Evolutionary conservation across 176 grass and related monocot genomes (phyloP), one percentile per base, ranked within the genome.

Genomic region (Cymbopogon citratus): DNA sequence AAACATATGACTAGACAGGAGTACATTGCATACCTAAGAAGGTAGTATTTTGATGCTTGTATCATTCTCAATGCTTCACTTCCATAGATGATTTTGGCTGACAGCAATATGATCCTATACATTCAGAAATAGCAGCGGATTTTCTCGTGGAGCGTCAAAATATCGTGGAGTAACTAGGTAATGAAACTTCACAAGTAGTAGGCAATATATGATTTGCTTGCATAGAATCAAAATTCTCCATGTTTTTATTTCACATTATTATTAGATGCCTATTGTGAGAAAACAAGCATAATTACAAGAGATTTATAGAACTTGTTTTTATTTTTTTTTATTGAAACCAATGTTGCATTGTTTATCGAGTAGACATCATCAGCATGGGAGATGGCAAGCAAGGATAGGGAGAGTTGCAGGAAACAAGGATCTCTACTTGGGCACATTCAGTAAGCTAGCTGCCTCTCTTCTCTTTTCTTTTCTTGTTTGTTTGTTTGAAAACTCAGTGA

Each of bases 341-440:
- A 54, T 67, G 44, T 24, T n/a, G n/a, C n/a, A n/a, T n/a, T 83
- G 14, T 65, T 18, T 49, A 70, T 77, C 63, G 33, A 39, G 24
- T 75, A 90, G 91, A 44, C 91, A 93, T 70, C 91, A 93, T 80
- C 91, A 93, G 31, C 91, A 93, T 62, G 91, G 91, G 12, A 87
- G 91, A 76, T 94, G 91, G 91, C 91, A 94, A 86, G 91, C 91
- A 80, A 93, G 91, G 71, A 93, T 93, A 46, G 91, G 91, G 52
- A 80, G 91, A 79, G 91, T 93, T 76, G 88, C 91, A 31, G 91
- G 91, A 44, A 93, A 93, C 79, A 93, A 93, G 60, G 91, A 90
- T 26, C 85, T 93, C 38, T 93, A 93, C 65, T 61, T 93, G 66
- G 91, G 91, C 44, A 93, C 91, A 65, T 93, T 93, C 88, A 93